Conservation (phyloP, 2,329 filamentous ascomycete species). For the Ophiostoma sp. region DNA sequence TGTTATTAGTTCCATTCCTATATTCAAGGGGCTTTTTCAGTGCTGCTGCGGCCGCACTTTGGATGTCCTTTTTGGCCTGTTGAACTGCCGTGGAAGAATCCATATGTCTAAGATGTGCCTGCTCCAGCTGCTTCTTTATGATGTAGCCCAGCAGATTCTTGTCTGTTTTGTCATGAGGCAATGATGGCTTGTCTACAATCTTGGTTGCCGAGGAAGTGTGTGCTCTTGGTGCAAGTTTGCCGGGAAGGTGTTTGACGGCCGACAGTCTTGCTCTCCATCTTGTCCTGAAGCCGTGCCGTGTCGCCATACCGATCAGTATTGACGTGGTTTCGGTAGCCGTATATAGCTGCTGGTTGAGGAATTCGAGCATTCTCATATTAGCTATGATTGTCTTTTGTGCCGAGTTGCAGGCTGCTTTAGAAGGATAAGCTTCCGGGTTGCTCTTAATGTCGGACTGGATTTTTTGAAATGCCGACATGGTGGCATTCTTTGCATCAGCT, state of each 20-base stretch:
- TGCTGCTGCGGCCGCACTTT: neutral
- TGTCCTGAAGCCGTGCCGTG: neutral
- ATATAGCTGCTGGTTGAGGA: neutral
- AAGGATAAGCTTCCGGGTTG: neutral
- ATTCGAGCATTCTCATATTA: neutral
- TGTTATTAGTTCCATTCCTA: neutral
- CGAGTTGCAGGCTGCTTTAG: neutral
- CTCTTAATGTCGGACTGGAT: neutral
- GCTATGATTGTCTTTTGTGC: neutral
- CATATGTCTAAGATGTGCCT: neutral
- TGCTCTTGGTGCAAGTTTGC: neutral
- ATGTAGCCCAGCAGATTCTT: neutral
- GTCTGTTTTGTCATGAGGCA: neutral
- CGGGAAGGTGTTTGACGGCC: neutral
- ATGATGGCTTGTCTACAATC: neutral
- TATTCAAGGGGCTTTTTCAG: neutral
- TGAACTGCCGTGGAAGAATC: neutral
- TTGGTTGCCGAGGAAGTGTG: neutral
- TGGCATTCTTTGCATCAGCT: neutral
- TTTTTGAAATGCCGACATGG: neutral
- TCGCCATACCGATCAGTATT: neutral
- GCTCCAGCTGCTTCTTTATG: neutral
- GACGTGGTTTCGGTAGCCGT: neutral
- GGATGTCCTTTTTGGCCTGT: neutral
- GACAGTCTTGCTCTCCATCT: neutral